phyloP scores from a whole-genome alignment of 345 rosid genomes.

The Camelina hispida region DNA sequence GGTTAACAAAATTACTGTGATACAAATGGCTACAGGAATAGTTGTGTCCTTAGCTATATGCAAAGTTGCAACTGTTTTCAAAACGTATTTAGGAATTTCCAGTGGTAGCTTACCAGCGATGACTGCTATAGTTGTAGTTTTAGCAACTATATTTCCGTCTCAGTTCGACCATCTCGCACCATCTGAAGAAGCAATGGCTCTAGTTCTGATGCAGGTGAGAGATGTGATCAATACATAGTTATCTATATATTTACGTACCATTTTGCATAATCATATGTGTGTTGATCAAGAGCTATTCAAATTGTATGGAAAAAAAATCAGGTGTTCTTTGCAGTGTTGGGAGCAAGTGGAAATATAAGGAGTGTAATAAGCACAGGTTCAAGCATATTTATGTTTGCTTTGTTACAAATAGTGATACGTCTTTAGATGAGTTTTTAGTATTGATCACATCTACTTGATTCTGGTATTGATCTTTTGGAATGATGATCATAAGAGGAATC shows the following conservation, averaged over 20 bases:
- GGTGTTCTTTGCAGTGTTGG: conserved; percentile 77
- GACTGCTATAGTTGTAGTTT: conserved; percentile 65
- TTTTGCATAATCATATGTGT: neutral
- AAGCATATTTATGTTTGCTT: conserved; percentile 70
- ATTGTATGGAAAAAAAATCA: conserved; percentile 15
- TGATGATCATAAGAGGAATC: too few species aligned
- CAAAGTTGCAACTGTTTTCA: conserved; percentile 48
- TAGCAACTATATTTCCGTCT: conserved; percentile 66
- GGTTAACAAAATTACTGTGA: conserved; percentile 52
- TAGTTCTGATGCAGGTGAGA: conserved; percentile 78
- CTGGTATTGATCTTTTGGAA: too few species aligned
- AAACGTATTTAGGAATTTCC: conserved; percentile 56
- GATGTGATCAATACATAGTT: neutral
- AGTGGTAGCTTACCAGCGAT: conserved; percentile 73
- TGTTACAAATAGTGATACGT: conserved; percentile 64
- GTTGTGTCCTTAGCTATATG: conserved; percentile 75
- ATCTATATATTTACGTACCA: neutral
- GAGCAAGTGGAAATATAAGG: conserved; percentile 76
- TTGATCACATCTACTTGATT: too few species aligned
- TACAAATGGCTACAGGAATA: conserved; percentile 59
- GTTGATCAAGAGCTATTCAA: neutral
- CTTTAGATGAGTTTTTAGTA: too few species aligned
- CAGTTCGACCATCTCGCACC: conserved; percentile 68
- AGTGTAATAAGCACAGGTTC: conserved; percentile 72
- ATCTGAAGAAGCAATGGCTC: conserved; percentile 68